Conservation (phyloP, 179 eudicot genomes). For the Silene vulgaris region DNA sequence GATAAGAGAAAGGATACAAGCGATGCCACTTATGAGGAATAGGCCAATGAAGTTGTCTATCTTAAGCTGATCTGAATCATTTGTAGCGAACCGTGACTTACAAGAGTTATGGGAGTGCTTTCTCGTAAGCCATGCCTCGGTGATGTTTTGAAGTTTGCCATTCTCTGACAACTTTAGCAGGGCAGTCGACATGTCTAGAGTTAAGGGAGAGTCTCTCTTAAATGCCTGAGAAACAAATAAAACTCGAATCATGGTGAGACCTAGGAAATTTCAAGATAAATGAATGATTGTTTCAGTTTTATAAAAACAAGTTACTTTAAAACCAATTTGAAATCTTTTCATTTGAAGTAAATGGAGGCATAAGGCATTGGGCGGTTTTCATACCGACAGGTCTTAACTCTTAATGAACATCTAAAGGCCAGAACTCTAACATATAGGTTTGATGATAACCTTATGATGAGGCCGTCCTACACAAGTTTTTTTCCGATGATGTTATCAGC, state of each 20-base stretch:
- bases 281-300: not conserved
- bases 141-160: slow-evolving; percentile 49
- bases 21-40: slow-evolving; percentile 45
- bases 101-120: slow-evolving; percentile 27
- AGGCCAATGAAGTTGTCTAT: slow-evolving; percentile 57
- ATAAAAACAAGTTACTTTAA: not conserved
- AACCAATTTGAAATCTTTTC: not conserved
- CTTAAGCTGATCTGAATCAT: slow-evolving; percentile 46
- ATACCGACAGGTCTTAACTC: no score
- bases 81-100: slow-evolving; percentile 16
- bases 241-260: not conserved
- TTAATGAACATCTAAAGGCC: not conserved
- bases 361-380: no score
- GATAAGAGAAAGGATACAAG: slow-evolving; percentile 43
- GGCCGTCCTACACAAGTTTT: not conserved
- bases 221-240: slow-evolving; percentile 40
- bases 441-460: not conserved
- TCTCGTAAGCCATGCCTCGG: slow-evolving; percentile 36
- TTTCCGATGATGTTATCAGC: not conserved
- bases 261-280: not conserved
- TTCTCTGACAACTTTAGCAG: slow-evolving; percentile 53
- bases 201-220: slow-evolving; percentile 57
- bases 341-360: no score
- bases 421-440: not conserved
- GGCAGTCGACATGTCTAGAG: slow-evolving; percentile 62